Conservation (phyloP, 2,329 filamentous ascomycete species). For the Fusarium bulbicola region DNA sequence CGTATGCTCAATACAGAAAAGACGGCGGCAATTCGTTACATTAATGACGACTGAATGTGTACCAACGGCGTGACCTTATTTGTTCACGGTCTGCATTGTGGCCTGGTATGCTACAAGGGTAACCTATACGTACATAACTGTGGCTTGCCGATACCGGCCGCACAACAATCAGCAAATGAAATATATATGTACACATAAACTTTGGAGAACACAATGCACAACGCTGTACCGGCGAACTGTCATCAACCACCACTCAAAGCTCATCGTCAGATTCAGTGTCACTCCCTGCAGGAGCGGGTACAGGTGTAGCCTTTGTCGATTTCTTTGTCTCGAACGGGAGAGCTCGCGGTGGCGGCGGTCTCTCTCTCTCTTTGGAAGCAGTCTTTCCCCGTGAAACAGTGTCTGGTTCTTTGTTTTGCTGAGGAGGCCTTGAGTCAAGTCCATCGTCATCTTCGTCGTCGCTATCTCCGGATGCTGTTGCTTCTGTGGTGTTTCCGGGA, state of each 20-base stretch:
- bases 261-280: slow-evolving; percentile 68
- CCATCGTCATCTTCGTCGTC: slow-evolving; percentile 53
- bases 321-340: slow-evolving; percentile 57
- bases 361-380: slow-evolving; percentile 29
- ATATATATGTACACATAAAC: not conserved
- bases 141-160: not conserved
- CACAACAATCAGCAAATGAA: not conserved
- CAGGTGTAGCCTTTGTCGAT: slow-evolving; percentile 39
- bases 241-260: slow-evolving; percentile 49
- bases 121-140: not conserved
- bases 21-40: not conserved
- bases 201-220: not conserved
- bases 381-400: slow-evolving; percentile 4
- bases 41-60: not conserved
- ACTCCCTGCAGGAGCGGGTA: slow-evolving; percentile 47
- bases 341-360: slow-evolving; percentile 51
- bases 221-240: not conserved
- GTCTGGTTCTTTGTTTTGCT: slow-evolving; percentile 1
- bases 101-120: not conserved
- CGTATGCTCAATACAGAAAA: not conserved
- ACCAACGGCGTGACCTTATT: not conserved
- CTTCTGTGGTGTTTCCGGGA: slow-evolving; percentile 53
- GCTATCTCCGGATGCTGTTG: slow-evolving; percentile 53
- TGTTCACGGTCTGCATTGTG: not conserved
- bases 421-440: slow-evolving; percentile 1